phyloP scores from a whole-genome alignment of 495 filamentous ascomycete genomes.

The Chaetomium cochliodes region DNA sequence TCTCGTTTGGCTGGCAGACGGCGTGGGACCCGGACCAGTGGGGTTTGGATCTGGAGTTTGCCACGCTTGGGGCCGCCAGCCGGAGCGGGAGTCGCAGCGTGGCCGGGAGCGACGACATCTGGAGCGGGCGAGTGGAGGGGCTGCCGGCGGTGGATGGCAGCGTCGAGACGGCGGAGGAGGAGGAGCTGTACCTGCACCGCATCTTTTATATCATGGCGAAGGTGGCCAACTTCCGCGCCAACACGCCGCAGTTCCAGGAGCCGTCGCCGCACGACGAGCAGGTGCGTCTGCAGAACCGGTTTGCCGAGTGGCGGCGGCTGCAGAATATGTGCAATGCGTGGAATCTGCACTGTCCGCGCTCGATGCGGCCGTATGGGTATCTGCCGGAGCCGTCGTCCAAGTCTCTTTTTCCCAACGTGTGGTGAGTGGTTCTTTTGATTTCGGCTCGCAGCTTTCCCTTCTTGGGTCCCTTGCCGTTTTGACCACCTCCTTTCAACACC shows the following conservation, averaged over 20 bases:
- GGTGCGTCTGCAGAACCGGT: slow-evolving; percentile 60
- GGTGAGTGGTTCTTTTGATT: slow-evolving; percentile 50
- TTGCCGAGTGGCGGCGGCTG: slow-evolving; percentile 74
- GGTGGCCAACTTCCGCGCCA: slow-evolving; percentile 76
- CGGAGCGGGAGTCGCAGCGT: slow-evolving; percentile 22
- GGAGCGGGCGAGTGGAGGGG: slow-evolving; percentile 58
- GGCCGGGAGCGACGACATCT: slow-evolving; percentile 45
- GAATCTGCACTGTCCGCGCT: slow-evolving; percentile 71
- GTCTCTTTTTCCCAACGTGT: slow-evolving; percentile 83
- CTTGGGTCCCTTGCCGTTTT: background rate
- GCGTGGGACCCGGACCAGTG: slow-evolving; percentile 92
- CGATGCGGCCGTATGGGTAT: slow-evolving; percentile 84
- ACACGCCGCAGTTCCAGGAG: slow-evolving; percentile 60
- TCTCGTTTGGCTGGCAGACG: slow-evolving; percentile 83
- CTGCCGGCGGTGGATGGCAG: slow-evolving; percentile 56
- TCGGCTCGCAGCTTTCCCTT: background rate
- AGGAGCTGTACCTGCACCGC: slow-evolving; percentile 88
- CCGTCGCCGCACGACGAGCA: slow-evolving; percentile 60
- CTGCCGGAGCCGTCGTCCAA: slow-evolving; percentile 63
- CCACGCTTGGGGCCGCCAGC: slow-evolving; percentile 24
- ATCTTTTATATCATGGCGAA: slow-evolving; percentile 91
- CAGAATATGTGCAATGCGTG: slow-evolving; percentile 76
- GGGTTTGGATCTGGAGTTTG: slow-evolving; percentile 82
- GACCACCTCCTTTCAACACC: background rate
- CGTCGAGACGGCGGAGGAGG: slow-evolving; percentile 53